Evolutionary conservation across 768 basidiomycete species (phyloP).

Genomic region (Exsudoporus frostii): DNA sequence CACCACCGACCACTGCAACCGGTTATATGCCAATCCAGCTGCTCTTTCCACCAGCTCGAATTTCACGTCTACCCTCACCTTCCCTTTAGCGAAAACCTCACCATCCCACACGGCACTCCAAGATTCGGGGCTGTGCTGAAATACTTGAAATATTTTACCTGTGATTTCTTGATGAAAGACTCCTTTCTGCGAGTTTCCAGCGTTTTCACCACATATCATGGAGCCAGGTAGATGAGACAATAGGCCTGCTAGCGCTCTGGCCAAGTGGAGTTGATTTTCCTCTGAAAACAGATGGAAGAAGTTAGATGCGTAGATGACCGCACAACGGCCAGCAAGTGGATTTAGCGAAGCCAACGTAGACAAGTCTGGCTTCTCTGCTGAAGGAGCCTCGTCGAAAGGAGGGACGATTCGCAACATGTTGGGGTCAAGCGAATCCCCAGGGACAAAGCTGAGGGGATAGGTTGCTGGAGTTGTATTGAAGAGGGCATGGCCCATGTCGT

Average conservation of each 20-base stretch:
- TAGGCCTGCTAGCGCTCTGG: conserved; percentile 26
- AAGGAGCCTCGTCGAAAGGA: conserved; percentile 27
- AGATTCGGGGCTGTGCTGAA: conserved; percentile 33
- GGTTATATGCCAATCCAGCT: neutral
- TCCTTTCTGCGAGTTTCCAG: conserved; percentile 8
- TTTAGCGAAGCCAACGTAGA: conserved; percentile 41
- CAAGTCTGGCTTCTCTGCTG: conserved; percentile 27
- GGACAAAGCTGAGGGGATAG: conserved; percentile 51
- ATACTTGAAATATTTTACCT: conserved; percentile 8
- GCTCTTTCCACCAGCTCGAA: neutral
- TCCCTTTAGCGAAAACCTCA: conserved; percentile 27
- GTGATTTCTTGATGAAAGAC: neutral
- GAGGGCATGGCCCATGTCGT: conserved; percentile 56
- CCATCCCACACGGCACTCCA: conserved; percentile 41
- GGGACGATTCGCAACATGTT: conserved; percentile 36
- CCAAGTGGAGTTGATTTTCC: conserved; percentile 28
- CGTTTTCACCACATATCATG: conserved; percentile 31
- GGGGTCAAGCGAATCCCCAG: conserved; percentile 54
- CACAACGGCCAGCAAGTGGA: conserved; percentile 45
- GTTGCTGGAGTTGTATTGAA: conserved; percentile 52
- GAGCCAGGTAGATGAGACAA: conserved; percentile 31
- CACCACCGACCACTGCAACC: conserved; percentile 27
- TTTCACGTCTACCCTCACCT: conserved; percentile 5
- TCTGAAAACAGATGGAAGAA: conserved; percentile 43
- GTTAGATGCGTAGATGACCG: conserved; percentile 47